Base-by-base conservation (phyloP, 495 filamentous ascomycete species). In the Aspergillus sparsus region DNA sequence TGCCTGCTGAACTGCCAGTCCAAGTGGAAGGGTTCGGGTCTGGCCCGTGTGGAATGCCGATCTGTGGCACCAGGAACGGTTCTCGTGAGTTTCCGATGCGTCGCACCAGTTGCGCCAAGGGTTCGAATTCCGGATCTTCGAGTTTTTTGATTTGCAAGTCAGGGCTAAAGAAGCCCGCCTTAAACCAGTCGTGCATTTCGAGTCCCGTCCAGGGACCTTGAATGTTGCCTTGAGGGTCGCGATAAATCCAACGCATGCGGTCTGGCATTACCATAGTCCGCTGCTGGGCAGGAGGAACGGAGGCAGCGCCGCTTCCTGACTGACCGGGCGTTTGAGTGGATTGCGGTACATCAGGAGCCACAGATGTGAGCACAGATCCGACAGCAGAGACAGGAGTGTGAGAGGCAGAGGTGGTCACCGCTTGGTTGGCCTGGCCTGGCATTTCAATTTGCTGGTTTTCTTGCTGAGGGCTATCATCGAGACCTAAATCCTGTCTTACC, bases 171-270 rank as follows among this genome's bases (percentile, higher is more conserved):
- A 97, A 98, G 46, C 92, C 92, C 49, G 91, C 95, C 74, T 97
- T 97, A 76, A 96, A 98, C 94, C 94, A 98, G 66, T 98, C 94
- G 67, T 98, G 93, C 94, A 98, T 98, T 72, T 98, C 94, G 49
- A 98, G 79, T 5, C 94, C 94, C 41, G 90, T 95, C 80, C 92
- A 98, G 5, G 94, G 94, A 1, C 94, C 94, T 73, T 98, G 94
- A 36, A 89, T 87, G 47, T 88, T 86, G 42, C 93, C 92, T 70
- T 93, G 89, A 5, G 95, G 94, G 71, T 98, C 94, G 34, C 93
- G 86, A 68, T 98, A 98, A 33, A 96, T 93, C 94, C 94, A 98
- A 63, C 93, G 84, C 89, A 98, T 98, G 16, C 96, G 83, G 71
- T 98, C 94, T 15, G 94, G 94, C 94, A 98, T 98, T n/a, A 98